Conservation (phyloP, 73 alveolate genomes). For the Symbiodinium pilosum region DNA sequence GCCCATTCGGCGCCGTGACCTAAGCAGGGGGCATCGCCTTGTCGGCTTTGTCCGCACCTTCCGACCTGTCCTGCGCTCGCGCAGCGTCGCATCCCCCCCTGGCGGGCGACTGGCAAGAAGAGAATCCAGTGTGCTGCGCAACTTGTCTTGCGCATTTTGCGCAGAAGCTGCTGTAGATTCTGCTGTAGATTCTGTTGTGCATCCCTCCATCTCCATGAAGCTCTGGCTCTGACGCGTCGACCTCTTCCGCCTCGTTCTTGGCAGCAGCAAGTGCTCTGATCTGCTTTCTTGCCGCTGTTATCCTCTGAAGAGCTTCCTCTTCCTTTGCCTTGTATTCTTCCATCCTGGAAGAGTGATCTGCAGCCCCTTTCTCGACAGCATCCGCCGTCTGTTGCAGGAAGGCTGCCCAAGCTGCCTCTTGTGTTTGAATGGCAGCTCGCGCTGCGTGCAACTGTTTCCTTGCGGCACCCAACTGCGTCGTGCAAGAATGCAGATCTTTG, state of each 20-base stretch:
- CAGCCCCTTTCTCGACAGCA: neutral
- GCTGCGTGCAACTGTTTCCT: neutral
- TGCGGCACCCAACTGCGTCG: neutral
- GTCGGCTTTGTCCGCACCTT: neutral
- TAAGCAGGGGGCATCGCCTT: neutral
- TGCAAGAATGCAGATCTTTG: neutral
- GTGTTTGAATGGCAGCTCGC: neutral
- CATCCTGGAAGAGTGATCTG: neutral
- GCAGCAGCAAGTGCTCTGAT: neutral
- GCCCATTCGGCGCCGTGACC: neutral
- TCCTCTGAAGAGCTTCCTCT: neutral
- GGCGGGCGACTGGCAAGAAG: neutral
- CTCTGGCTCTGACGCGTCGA: too few species aligned
- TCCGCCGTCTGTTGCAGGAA: neutral
- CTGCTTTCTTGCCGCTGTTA: neutral
- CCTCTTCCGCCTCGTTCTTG: neutral
- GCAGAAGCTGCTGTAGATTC: neutral
- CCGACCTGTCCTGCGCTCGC: neutral
- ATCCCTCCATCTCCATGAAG: neutral
- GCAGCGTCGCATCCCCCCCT: neutral
- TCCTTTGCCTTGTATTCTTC: neutral
- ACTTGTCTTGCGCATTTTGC: neutral
- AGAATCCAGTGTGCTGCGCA: neutral
- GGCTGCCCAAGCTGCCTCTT: neutral
- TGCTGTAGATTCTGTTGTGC: neutral